These are phyloP conservation scores for Onygenales sp. DNA, from an alignment of 2,329 filamentous ascomycete species.

Conservation along the genomic window DNA sequence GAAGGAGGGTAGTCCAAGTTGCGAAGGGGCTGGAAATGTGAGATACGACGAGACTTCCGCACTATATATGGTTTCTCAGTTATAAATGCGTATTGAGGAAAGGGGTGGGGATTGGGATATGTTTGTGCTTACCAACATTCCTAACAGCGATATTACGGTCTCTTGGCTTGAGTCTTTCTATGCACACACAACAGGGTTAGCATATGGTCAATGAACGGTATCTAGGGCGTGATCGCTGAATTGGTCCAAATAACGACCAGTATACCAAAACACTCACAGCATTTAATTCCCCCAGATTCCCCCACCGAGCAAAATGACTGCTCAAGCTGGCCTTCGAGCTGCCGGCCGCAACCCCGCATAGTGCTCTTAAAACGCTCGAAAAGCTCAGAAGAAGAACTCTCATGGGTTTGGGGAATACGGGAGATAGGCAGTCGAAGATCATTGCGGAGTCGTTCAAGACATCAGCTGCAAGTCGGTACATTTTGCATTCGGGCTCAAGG, in stretches of 20 bases:
- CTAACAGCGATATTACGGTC: slow-evolving; percentile 79
- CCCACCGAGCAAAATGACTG: slow-evolving; percentile 78
- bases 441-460: slow-evolving; percentile 81
- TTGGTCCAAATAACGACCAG: background rate
- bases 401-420: slow-evolving; percentile 53
- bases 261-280: slow-evolving; percentile 44
- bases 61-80: slow-evolving; percentile 25
- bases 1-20: slow-evolving; percentile 64
- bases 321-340: slow-evolving; percentile 85
- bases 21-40: slow-evolving; percentile 59
- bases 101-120: background rate
- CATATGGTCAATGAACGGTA: slow-evolving; percentile 1
- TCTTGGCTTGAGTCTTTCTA: slow-evolving; percentile 88
- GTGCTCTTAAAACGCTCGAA: slow-evolving; percentile 51
- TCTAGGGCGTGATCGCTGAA: background rate
- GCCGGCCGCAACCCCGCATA: slow-evolving; percentile 85
- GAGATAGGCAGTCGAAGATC: slow-evolving; percentile 74
- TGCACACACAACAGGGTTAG: slow-evolving; percentile 6
- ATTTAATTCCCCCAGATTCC: slow-evolving; percentile 87
- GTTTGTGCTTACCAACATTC: slow-evolving; percentile 56
- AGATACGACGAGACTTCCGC: slow-evolving; percentile 72
- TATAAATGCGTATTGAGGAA: background rate
- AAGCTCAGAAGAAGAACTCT: slow-evolving; percentile 51
- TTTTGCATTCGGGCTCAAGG: slow-evolving; percentile 85
- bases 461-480: slow-evolving; percentile 77